Percentiles rank a stretch among this genome's conserved stretches.
These are phyloP conservation scores for Xerocomus spinulosus DNA, from an alignment of 768 basidiomycete species.

Conservation along the genomic window DNA sequence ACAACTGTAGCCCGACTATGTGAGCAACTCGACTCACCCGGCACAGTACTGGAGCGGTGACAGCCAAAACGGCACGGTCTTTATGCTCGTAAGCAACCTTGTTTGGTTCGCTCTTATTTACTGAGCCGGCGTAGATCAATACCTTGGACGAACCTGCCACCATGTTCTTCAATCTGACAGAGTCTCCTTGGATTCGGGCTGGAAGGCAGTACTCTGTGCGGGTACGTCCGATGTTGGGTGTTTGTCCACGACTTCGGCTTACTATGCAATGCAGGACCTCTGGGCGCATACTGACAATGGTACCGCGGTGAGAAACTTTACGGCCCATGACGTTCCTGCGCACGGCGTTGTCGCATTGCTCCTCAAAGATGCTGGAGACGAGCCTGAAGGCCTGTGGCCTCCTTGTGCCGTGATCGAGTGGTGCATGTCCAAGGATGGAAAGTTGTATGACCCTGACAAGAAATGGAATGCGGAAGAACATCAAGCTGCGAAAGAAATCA, in stretches of 20 bases:
- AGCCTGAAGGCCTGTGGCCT: constrained; percentile 54
- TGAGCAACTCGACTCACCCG: constrained; percentile 44
- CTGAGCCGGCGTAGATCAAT: constrained; percentile 45
- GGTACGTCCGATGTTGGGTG: constrained; percentile 34
- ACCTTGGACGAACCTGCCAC: constrained; percentile 50
- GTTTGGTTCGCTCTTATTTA: background rate
- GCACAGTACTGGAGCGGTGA: constrained; percentile 72
- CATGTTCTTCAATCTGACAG: constrained; percentile 60
- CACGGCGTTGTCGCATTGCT: constrained; percentile 69
- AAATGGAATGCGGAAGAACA: constrained; percentile 21
- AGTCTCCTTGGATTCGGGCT: constrained; percentile 68
- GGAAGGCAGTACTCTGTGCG: constrained; percentile 62
- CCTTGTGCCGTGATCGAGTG: constrained; percentile 53
- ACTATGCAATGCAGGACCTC: constrained; percentile 45
- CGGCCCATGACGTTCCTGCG: constrained; percentile 48
- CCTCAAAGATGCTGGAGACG: constrained; percentile 61
- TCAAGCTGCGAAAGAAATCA: constrained; percentile 1
- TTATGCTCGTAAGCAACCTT: constrained; percentile 53
- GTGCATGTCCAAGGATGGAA: constrained; percentile 61
- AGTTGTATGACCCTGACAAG: constrained; percentile 30
- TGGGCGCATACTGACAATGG: constrained; percentile 73
- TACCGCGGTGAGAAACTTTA: constrained; percentile 57
- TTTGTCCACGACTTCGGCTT: background rate
- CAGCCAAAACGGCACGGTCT: constrained; percentile 57
- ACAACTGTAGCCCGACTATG: constrained; percentile 32